A percentile compares a stretch with the other conserved stretches of the same genome.
phyloP scores from a whole-genome alignment of 257 asterid species.

The Scutellaria baicalensis region DNA sequence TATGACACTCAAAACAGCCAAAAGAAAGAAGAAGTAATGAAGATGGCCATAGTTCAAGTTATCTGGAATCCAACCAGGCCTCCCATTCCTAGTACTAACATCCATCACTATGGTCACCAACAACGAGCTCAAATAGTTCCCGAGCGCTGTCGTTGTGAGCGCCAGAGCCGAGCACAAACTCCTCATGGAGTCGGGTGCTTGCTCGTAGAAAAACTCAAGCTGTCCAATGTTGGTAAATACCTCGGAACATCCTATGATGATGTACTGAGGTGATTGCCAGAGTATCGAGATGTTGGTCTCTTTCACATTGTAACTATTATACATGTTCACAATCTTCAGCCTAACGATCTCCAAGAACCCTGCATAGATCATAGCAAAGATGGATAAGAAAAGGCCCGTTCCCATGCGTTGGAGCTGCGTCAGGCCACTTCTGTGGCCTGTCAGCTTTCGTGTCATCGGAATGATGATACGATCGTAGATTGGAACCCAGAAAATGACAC shows the following conservation, averaged over 20 bases:
- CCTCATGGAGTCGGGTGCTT: slow-evolving; percentile 79
- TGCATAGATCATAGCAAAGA: slow-evolving; percentile 52
- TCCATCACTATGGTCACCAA: slow-evolving; percentile 47
- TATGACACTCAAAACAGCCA: slow-evolving; percentile 45
- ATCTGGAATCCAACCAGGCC: slow-evolving; percentile 60
- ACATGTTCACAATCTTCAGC: slow-evolving; percentile 33
- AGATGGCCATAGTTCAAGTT: slow-evolving; percentile 50
- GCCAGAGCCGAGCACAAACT: slow-evolving; percentile 53
- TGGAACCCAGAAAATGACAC: slow-evolving; percentile 69
- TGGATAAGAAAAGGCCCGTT: slow-evolving; percentile 51
- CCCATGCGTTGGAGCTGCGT: slow-evolving; percentile 62
- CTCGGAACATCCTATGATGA: slow-evolving; percentile 65
- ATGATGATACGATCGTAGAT: slow-evolving; percentile 46
- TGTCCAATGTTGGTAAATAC: slow-evolving; percentile 64
- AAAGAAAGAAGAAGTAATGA: slow-evolving; percentile 51
- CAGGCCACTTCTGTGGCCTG: slow-evolving; percentile 60
- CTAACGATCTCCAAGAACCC: slow-evolving; percentile 42
- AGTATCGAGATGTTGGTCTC: slow-evolving; percentile 46
- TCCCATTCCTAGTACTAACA: slow-evolving; percentile 38
- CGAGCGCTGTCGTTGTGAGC: slow-evolving; percentile 52
- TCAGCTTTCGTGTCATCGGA: slow-evolving; percentile 41
- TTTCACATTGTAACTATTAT: slow-evolving; percentile 23
- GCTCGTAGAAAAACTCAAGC: slow-evolving; percentile 69
- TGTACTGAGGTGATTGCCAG: slow-evolving; percentile 72
- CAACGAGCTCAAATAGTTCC: slow-evolving; percentile 52